A percentile compares a stretch with the other conserved stretches of the same genome.
phyloP scores from a whole-genome alignment of 2,329 filamentous ascomycete species.

The Rhytidhysteron rufulum region DNA sequence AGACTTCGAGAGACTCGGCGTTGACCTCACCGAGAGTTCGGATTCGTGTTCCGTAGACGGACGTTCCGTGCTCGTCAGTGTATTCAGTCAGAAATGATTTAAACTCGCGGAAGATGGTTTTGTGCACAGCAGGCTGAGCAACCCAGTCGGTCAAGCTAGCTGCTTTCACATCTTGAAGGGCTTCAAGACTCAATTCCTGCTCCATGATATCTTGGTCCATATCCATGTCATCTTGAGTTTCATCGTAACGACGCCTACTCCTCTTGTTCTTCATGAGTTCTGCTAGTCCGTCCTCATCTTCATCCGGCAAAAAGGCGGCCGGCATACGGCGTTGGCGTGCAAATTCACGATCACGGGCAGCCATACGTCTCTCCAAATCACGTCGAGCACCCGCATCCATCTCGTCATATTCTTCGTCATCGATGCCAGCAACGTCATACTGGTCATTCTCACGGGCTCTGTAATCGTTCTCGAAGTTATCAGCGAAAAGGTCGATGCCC shows the following conservation, averaged over 20 bases:
- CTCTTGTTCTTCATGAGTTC: constrained; percentile 83
- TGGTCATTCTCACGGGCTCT: constrained; percentile 48
- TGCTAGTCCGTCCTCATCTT: constrained; percentile 79
- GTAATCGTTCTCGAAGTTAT: constrained; percentile 64
- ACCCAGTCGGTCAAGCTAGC: constrained; percentile 95
- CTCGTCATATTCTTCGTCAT: constrained; percentile 73
- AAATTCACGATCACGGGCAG: constrained; percentile 69
- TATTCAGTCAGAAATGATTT: constrained; percentile 96
- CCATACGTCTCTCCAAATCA: constrained; percentile 68
- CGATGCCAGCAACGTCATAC: constrained; percentile 69
- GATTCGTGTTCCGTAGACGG: constrained; percentile 92
- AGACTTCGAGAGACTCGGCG: constrained; percentile 92
- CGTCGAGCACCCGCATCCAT: constrained; percentile 65
- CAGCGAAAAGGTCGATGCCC: constrained; percentile 68
- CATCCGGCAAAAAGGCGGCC: constrained; percentile 70
- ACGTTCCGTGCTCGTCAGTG: constrained; percentile 81
- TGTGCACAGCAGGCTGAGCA: constrained; percentile 80
- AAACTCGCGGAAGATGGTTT: constrained; percentile 94
- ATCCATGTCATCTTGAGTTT: constrained; percentile 83
- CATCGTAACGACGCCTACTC: constrained; percentile 86
- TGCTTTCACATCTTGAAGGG: constrained; percentile 88
- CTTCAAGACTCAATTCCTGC: constrained; percentile 88
- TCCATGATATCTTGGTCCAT: constrained; percentile 94
- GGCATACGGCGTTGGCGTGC: constrained; percentile 64
- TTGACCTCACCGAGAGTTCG: constrained; percentile 96